Percentiles rank a stretch among this genome's conserved stretches.
Evolutionary conservation across 139 green algal species (phyloP).

Genomic region (Mesotaenium endlicherianum): DNA sequence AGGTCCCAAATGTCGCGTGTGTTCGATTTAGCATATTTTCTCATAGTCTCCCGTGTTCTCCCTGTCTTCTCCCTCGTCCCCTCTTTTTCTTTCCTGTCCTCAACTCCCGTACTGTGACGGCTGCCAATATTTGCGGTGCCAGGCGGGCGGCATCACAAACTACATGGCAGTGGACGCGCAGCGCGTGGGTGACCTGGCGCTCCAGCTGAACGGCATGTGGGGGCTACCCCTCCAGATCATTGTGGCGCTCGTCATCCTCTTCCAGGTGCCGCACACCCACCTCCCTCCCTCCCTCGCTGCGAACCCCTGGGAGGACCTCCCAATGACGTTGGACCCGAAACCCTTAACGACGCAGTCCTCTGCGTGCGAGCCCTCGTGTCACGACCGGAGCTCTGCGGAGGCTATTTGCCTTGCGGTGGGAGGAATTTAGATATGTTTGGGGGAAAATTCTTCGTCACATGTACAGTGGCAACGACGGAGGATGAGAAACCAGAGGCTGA

Average conservation of each 20-base stretch:
- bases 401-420: too few relatives aligned
- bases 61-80: neutral
- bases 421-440: too few relatives aligned
- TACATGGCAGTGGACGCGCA: neutral
- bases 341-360: too few relatives aligned
- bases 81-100: neutral
- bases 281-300: neutral
- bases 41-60: neutral
- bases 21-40: neutral
- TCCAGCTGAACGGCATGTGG: constrained; percentile 34
- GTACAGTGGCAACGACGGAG: too few relatives aligned
- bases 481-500: too few relatives aligned
- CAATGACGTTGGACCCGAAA: too few relatives aligned
- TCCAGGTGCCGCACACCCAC: constrained; percentile 34
- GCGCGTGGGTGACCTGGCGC: constrained; percentile 23
- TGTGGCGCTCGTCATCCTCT: constrained; percentile 46
- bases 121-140: neutral
- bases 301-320: neutral
- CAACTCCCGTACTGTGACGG: neutral
- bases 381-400: too few relatives aligned
- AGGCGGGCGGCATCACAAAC: neutral
- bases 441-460: too few relatives aligned
- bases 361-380: too few relatives aligned
- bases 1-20: neutral
- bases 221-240: constrained; percentile 35